phyloP scores from a whole-genome alignment of 2,329 filamentous ascomycete species.

The Stachybotrys chlorohalonatus region DNA sequence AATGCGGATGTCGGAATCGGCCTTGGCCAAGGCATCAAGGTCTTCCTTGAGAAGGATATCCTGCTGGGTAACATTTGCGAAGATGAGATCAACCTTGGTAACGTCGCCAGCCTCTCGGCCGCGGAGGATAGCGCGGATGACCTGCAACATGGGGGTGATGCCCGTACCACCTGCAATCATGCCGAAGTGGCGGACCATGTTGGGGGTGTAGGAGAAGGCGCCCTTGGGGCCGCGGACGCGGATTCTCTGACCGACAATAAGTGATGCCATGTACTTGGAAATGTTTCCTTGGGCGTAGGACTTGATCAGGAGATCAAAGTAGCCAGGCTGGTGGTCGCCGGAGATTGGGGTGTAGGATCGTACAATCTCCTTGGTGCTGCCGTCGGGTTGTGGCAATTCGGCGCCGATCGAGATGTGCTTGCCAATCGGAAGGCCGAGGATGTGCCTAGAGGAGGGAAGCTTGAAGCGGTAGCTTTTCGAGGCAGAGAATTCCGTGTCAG shows the following conservation, averaged over 20 bases:
- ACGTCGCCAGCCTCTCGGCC: constrained; percentile 70
- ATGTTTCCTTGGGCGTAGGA: constrained; percentile 97
- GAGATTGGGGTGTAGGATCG: constrained; percentile 91
- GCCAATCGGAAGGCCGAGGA: constrained; percentile 93
- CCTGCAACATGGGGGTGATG: constrained; percentile 97
- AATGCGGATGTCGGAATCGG: constrained; percentile 75
- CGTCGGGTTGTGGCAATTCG: constrained; percentile 56
- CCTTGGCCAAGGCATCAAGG: constrained; percentile 65
- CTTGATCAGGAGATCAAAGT: constrained; percentile 96
- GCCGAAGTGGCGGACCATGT: constrained; percentile 92
- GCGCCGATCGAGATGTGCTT: constrained; percentile 97
- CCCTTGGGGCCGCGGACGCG: constrained; percentile 92
- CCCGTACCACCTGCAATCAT: constrained; percentile 98
- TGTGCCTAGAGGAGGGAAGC: constrained; percentile 66
- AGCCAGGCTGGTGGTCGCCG: constrained; percentile 78
- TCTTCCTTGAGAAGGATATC: constrained; percentile 94
- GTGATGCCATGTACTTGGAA: constrained; percentile 78
- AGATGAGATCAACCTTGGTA: constrained; percentile 90
- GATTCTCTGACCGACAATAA: constrained; percentile 79
- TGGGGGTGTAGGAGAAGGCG: constrained; percentile 93
- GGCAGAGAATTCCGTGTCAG: neutral
- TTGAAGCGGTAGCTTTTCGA: constrained; percentile 73
- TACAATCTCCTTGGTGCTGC: constrained; percentile 72
- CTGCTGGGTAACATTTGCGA: constrained; percentile 88
- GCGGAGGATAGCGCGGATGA: constrained; percentile 82